Percentiles rank a stretch among this genome's conserved stretches.
phyloP scores from a whole-genome alignment of 108 stramenopile species.

The Cyclotella atomus region DNA sequence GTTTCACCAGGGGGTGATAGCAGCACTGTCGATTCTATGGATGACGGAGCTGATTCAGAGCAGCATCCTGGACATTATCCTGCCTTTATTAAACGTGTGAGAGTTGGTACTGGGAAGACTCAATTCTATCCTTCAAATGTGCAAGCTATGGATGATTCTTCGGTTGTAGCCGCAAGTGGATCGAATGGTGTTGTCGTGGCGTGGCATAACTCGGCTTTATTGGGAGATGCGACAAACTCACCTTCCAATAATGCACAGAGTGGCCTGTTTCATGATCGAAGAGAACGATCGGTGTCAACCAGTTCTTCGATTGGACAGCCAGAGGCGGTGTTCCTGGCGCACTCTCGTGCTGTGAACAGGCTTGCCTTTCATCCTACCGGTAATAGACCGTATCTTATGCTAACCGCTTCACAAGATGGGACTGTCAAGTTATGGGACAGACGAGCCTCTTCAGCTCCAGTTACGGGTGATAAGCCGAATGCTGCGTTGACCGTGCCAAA shows the following conservation, averaged over 20 bases:
- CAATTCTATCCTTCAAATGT: background rate
- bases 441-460: constrained; percentile 21
- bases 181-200: constrained; percentile 85
- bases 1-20: constrained; percentile 3
- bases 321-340: constrained; percentile 74
- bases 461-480: background rate
- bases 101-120: background rate
- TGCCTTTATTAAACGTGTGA: constrained; percentile 33
- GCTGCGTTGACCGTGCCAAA: background rate
- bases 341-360: constrained; percentile 81
- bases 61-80: constrained; percentile 43
- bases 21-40: constrained; percentile 9
- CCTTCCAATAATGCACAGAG: constrained; percentile 21
- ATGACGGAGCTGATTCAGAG: constrained; percentile 18
- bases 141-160: constrained; percentile 42
- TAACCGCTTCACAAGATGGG: constrained; percentile 77
- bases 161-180: constrained; percentile 77
- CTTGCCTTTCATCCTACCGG: constrained; percentile 84
- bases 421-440: constrained; percentile 71
- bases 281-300: constrained; percentile 35
- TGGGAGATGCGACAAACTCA: constrained; percentile 9
- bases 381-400: constrained; percentile 59
- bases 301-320: constrained; percentile 66
- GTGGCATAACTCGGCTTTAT: constrained; percentile 52
- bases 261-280: constrained; percentile 15